Evolutionary conservation across 768 basidiomycete species (phyloP), one percentile per base, ranked within the genome.

Genomic region (Albatrellus ellisii): DNA sequence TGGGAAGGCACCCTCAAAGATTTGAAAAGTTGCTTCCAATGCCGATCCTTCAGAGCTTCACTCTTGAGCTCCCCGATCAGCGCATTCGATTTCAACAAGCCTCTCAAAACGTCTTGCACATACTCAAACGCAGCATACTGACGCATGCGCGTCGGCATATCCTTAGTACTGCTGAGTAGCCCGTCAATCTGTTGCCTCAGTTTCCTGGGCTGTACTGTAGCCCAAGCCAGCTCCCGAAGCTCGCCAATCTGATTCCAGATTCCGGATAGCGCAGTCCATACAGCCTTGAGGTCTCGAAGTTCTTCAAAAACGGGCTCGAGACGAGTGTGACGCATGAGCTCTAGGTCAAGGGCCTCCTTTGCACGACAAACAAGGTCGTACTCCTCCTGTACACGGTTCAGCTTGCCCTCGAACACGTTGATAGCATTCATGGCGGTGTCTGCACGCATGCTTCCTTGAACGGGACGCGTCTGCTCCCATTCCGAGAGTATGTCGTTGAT

Each of bases 121-220:
- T 87, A 92, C 67, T 98, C 95, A 56, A 97, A 99, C 0, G 95
- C 95, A 7, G 91, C 88, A 59, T 99, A 99, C 57, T 99, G 95
- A 41, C 95, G 75, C 95, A 98, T 99, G 46, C 92, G 72, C 27
- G 88, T 94, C 1, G 95, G 95, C 94, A 99, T 97, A 36, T 98
- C 94, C 65, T 91, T 88, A 18, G 94, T 97, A n/a, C 89, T 89
- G 20, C 74, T 68, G 39, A 98, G 62, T 35, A 98, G 69, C n/a
- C 74, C 77, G 53, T 99, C 94, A 41, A 99, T 79, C 49, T 89
- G 85, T 54, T 92, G 87, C 52, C 95, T 79, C 44, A 99, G 58
- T 62, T 98, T 98, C 54, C 95, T 77, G 18, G 95, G 87, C 55
- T 92, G 91, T 28, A 98, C 80, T 0, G 83, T 87, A 1, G 85